Evolutionary conservation across 192 early-diverging fungal genomes (phyloP).

Genomic region (Linnemannia hyalina): DNA sequence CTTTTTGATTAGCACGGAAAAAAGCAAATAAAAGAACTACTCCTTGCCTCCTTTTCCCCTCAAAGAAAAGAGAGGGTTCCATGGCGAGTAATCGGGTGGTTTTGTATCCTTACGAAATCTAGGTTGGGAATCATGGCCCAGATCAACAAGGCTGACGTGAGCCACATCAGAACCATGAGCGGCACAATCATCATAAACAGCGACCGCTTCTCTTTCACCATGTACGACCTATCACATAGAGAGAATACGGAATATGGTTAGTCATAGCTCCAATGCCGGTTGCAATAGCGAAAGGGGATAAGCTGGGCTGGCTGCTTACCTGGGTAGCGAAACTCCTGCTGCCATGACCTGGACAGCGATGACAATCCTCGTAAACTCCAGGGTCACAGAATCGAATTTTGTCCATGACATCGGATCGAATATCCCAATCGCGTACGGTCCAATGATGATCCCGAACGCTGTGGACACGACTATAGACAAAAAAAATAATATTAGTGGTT

Average conservation of each 20-base stretch:
- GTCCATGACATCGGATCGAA: slow-evolving; percentile 68
- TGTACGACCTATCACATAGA: slow-evolving; percentile 67
- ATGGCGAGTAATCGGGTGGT: not conserved
- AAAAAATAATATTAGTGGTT: too few species aligned
- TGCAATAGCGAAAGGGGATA: not conserved
- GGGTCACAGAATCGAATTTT: slow-evolving; percentile 62
- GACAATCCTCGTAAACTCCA: slow-evolving; percentile 79
- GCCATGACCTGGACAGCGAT: slow-evolving; percentile 91
- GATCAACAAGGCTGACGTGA: slow-evolving; percentile 72
- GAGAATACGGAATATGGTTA: not conserved
- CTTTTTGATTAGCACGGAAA: not conserved
- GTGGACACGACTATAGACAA: slow-evolving; percentile 75
- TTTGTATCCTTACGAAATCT: slow-evolving; percentile 59
- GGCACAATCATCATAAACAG: slow-evolving; percentile 81
- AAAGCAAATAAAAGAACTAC: not conserved
- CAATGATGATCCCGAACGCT: slow-evolving; percentile 81
- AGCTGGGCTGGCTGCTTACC: slow-evolving; percentile 27
- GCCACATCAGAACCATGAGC: slow-evolving; percentile 88
- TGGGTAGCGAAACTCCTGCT: slow-evolving; percentile 79
- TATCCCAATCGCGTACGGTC: slow-evolving; percentile 76
- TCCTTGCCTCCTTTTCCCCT: not conserved
- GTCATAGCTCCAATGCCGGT: not conserved
- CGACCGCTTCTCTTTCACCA: slow-evolving; percentile 72
- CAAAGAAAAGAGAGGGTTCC: not conserved
- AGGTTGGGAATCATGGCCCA: slow-evolving; percentile 66